phyloP scores from a whole-genome alignment of 257 asterid genomes.

The Solanum chiquidenum region DNA sequence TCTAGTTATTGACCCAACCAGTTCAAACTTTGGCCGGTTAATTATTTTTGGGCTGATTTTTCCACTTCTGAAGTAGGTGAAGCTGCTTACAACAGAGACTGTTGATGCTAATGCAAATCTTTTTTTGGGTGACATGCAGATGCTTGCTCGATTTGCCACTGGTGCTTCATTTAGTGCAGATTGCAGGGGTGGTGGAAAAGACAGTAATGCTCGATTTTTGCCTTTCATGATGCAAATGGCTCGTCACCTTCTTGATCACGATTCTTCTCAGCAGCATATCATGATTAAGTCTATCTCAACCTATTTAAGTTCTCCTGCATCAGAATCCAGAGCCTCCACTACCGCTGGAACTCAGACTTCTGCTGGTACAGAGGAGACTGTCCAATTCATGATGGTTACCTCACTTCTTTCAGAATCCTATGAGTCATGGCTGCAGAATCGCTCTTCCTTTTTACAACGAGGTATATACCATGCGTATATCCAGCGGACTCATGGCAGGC shows the following conservation, averaged over 20 bases:
- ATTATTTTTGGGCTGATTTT: background rate
- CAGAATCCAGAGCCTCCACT: constrained; percentile 41
- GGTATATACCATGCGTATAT: constrained; percentile 85
- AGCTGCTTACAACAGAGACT: background rate
- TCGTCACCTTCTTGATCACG: constrained; percentile 72
- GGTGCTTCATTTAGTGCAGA: constrained; percentile 89
- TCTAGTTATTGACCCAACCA: background rate
- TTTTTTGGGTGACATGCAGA: constrained; percentile 38
- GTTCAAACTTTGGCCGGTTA: background rate
- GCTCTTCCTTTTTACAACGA: constrained; percentile 70
- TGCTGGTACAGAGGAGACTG: constrained; percentile 79
- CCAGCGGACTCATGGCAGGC: constrained; percentile 66
- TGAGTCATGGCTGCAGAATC: constrained; percentile 86
- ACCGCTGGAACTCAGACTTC: constrained; percentile 49
- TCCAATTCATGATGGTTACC: constrained; percentile 97
- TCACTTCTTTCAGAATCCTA: constrained; percentile 88
- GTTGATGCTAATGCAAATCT: background rate
- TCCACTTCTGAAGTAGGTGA: background rate
- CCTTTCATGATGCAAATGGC: constrained; percentile 98
- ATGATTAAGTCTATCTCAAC: constrained; percentile 58
- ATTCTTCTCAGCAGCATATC: constrained; percentile 60
- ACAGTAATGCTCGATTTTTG: constrained; percentile 77
- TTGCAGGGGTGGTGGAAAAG: constrained; percentile 94
- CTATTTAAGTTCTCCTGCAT: constrained; percentile 50
- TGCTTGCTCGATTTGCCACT: constrained; percentile 98